phyloP scores from a whole-genome alignment of 1,139 yeast genomes.

The Trichomonascaceae sp. region DNA sequence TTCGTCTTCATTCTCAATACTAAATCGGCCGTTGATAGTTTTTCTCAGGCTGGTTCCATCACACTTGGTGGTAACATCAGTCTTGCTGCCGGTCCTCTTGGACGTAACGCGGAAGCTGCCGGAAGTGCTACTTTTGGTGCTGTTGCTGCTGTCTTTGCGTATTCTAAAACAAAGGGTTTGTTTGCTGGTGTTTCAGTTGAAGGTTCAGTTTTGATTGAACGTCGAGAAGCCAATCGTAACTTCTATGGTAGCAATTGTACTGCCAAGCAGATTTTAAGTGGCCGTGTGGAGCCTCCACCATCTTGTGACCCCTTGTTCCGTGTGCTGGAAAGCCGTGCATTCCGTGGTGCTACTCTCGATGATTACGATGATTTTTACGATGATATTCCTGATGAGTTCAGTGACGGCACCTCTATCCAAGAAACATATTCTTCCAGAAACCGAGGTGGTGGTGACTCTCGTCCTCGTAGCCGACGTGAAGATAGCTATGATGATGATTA shows the following conservation, averaged over 20 bases:
- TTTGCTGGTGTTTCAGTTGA: conserved; percentile 97
- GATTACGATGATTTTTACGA: conserved; percentile 58
- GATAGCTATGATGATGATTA: conserved; percentile 32
- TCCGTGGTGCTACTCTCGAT: conserved; percentile 51
- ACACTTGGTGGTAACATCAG: conserved; percentile 94
- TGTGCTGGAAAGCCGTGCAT: conserved; percentile 79
- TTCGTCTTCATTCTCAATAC: conserved; percentile 89
- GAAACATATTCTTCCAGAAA: conserved; percentile 6
- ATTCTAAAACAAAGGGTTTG: conserved; percentile 92
- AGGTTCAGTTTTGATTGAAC: conserved; percentile 90
- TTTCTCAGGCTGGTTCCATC: conserved; percentile 89
- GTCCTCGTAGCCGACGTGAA: conserved; percentile 31
- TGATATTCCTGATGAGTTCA: conserved; percentile 59
- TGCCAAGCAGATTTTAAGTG: conserved; percentile 75
- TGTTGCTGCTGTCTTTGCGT: conserved; percentile 87
- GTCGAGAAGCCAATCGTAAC: conserved; percentile 94
- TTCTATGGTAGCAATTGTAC: conserved; percentile 86
- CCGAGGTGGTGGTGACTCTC: conserved; percentile 13
- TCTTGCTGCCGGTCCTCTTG: conserved; percentile 97
- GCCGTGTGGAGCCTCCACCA: conserved; percentile 87
- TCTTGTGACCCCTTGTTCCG: conserved; percentile 87
- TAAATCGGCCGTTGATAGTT: conserved; percentile 83
- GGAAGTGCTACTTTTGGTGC: conserved; percentile 87
- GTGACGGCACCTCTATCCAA: conserved; percentile 22
- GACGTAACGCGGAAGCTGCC: conserved; percentile 96